phyloP scores from a whole-genome alignment of 2,329 filamentous ascomycete species.

The Claviceps sp. region DNA sequence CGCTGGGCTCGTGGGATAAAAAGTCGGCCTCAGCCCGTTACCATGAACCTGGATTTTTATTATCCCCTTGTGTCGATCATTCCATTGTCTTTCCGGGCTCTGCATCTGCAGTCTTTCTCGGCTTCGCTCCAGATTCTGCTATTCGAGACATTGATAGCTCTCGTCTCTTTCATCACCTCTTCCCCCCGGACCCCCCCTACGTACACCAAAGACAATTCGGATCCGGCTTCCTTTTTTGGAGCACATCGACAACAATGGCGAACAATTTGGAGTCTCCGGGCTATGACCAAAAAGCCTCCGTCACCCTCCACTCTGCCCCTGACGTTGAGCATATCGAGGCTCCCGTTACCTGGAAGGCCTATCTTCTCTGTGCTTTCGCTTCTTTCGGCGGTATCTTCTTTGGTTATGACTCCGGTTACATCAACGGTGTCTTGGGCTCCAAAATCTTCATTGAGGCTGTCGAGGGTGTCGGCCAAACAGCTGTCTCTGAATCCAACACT shows the following conservation, averaged over 20 bases:
- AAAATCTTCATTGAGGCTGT: constrained; percentile 38
- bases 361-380: constrained; percentile 56
- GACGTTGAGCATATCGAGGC: constrained; percentile 52
- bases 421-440: constrained; percentile 49
- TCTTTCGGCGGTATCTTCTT: constrained; percentile 65
- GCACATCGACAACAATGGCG: constrained; percentile 1
- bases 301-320: constrained; percentile 27
- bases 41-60: background rate
- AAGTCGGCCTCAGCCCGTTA: constrained; percentile 2
- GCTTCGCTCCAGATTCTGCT: background rate
- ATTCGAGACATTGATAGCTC: background rate
- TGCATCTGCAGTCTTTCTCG: background rate
- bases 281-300: constrained; percentile 13
- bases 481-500: constrained; percentile 28
- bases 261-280: constrained; percentile 7
- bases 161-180: background rate
- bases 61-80: background rate
- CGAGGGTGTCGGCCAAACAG: constrained; percentile 24
- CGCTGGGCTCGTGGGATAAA: constrained; percentile 5
- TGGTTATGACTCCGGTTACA: constrained; percentile 68
- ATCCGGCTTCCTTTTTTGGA: too few species aligned
- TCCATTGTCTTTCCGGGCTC: constrained; percentile 2
- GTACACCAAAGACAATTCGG: background rate
- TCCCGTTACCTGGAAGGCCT: constrained; percentile 55
- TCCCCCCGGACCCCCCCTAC: too few species aligned